Evolutionary conservation across 352 stramenopile genomes (phyloP).

Genomic region (Pythium coloratum): DNA sequence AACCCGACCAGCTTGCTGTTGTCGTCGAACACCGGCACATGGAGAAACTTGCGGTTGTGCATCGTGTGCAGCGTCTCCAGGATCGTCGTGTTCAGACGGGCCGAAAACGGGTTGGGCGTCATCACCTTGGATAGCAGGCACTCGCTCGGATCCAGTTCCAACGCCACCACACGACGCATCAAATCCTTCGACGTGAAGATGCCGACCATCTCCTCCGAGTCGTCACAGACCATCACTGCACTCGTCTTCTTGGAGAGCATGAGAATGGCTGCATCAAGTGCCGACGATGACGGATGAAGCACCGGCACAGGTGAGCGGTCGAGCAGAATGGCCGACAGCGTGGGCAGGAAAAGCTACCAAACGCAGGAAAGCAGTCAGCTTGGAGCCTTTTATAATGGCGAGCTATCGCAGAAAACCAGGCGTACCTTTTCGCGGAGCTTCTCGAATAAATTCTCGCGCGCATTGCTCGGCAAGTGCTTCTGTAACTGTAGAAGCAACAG

Average conservation of each 20-base stretch:
- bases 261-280: slow-evolving; percentile 67
- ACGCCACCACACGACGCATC: slow-evolving; percentile 93
- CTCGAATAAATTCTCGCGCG: slow-evolving; percentile 75
- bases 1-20: slow-evolving; percentile 90
- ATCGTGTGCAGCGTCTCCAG: slow-evolving; percentile 97
- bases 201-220: slow-evolving; percentile 83
- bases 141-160: slow-evolving; percentile 78
- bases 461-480: slow-evolving; percentile 46
- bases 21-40: slow-evolving; percentile 94
- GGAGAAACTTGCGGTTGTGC: slow-evolving; percentile 96
- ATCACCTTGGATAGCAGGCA: slow-evolving; percentile 91
- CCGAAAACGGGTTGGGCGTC: slow-evolving; percentile 94
- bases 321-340: slow-evolving; percentile 73
- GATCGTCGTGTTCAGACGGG: slow-evolving; percentile 92
- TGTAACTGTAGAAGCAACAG: slow-evolving; percentile 41
- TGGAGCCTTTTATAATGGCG: no score
- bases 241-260: slow-evolving; percentile 84
- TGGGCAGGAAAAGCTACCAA: slow-evolving; percentile 79
- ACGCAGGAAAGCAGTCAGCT: background rate
- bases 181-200: slow-evolving; percentile 99
- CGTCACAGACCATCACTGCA: slow-evolving; percentile 91
- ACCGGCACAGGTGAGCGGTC: slow-evolving; percentile 62
- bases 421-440: slow-evolving; percentile 78
- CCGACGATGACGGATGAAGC: slow-evolving; percentile 47
- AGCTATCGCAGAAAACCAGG: background rate